phyloP scores from a whole-genome alignment of 2,329 filamentous ascomycete genomes.

The Venturia carpophila region DNA sequence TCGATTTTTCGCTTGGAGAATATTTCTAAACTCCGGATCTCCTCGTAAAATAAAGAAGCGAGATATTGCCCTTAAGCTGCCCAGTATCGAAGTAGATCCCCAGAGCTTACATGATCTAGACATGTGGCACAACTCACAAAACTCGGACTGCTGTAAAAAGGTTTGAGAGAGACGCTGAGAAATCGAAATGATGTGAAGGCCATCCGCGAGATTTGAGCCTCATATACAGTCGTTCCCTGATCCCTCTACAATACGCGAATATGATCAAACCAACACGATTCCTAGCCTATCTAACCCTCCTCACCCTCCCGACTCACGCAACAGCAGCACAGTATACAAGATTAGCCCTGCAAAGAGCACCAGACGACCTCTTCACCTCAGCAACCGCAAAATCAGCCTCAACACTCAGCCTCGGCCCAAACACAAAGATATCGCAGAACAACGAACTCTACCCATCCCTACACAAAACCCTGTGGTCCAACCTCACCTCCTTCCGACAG shows the following conservation, averaged over 20 bases:
- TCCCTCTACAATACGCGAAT: not conserved
- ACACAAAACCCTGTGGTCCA: not conserved
- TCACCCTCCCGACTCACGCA: not conserved
- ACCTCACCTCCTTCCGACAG: constrained; percentile 12
- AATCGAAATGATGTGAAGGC: too few species aligned
- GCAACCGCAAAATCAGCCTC: not conserved
- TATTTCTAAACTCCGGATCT: too few species aligned
- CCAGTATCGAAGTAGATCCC: too few species aligned
- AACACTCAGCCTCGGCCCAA: not conserved
- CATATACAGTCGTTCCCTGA: too few species aligned
- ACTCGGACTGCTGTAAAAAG: too few species aligned
- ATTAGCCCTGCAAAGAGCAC: not conserved
- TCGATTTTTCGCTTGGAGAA: too few species aligned
- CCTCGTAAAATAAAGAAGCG: too few species aligned
- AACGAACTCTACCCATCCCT: not conserved
- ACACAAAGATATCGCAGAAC: constrained; percentile 2
- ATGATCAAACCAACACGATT: not conserved
- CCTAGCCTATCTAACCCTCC: not conserved
- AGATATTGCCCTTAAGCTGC: too few species aligned
- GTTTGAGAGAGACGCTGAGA: too few species aligned
- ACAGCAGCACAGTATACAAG: not conserved
- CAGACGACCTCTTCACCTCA: not conserved
- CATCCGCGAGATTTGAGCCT: too few species aligned
- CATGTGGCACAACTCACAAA: too few species aligned
- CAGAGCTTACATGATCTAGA: too few species aligned